Conservation (phyloP, 495 filamentous ascomycete genomes). For the Hypoxylon lenormandii region DNA sequence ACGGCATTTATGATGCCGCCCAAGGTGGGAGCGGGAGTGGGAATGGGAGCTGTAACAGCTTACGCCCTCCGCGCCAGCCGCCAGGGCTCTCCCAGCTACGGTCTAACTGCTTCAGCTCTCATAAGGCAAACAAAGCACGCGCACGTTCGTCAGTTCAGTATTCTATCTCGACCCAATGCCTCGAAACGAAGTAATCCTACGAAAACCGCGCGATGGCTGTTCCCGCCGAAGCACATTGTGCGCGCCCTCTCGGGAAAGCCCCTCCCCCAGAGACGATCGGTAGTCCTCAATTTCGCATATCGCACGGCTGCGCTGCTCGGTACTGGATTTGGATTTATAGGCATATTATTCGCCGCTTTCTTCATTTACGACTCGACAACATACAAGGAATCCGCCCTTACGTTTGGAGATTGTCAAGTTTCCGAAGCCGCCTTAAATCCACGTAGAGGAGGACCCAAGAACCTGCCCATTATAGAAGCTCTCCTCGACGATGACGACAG, state of each 20-base stretch:
- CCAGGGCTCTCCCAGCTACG: conserved; percentile 37
- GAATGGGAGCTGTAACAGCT: conserved; percentile 22
- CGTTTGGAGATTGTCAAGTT: conserved; percentile 78
- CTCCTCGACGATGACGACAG: conserved; percentile 88
- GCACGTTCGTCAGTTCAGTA: conserved; percentile 32
- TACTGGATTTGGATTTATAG: conserved; percentile 59
- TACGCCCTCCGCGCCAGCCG: conserved; percentile 33
- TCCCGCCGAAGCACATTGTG: conserved; percentile 25
- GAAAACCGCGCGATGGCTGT: conserved; percentile 30
- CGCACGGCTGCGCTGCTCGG: conserved; percentile 64
- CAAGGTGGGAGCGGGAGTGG: conserved; percentile 27
- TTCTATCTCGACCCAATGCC: conserved; percentile 33
- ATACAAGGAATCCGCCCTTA: conserved; percentile 73
- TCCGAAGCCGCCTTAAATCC: conserved; percentile 85
- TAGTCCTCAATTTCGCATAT: conserved; percentile 63
- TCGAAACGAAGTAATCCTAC: conserved; percentile 20
- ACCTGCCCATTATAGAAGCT: conserved; percentile 88
- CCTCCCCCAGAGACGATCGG: conserved; percentile 59
- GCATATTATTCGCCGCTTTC: conserved; percentile 75
- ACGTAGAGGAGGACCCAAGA: conserved; percentile 89
- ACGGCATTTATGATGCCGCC: conserved; percentile 23
- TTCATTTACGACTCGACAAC: conserved; percentile 96
- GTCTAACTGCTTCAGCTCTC: conserved; percentile 12
- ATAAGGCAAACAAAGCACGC: conserved; percentile 23
- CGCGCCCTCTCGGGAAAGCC: conserved; percentile 63